These are phyloP conservation scores for Naganishia albida DNA, from an alignment of 1,284 basidiomycete genomes.

Conservation along the genomic window DNA sequence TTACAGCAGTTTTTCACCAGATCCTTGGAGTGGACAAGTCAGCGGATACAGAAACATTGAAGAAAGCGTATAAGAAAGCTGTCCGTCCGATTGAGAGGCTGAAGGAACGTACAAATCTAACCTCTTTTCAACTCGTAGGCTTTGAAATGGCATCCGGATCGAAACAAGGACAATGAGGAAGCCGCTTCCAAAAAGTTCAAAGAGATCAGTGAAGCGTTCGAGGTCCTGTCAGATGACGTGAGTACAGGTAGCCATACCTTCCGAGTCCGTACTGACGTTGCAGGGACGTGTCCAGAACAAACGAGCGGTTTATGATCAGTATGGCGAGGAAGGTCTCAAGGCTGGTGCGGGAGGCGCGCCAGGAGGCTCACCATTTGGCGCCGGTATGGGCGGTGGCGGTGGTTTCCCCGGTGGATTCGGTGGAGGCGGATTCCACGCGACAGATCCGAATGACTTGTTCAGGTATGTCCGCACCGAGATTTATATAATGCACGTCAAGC, in stretches of 20 bases:
- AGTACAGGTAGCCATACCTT: conserved; percentile 30
- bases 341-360: conserved; percentile 53
- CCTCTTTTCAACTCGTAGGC: conserved; percentile 59
- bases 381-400: conserved; percentile 58
- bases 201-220: conserved; percentile 89
- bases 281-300: conserved; percentile 64
- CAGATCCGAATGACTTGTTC: conserved; percentile 89
- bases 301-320: conserved; percentile 88
- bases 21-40: conserved; percentile 41
- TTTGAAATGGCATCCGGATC: conserved; percentile 88
- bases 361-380: conserved; percentile 55
- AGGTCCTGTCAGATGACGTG: conserved; percentile 80
- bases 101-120: too few relatives aligned
- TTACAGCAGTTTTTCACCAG: conserved; percentile 28
- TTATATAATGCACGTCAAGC: neutral
- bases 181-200: conserved; percentile 89
- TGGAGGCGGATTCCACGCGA: conserved; percentile 65
- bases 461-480: conserved; percentile 62
- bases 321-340: conserved; percentile 95
- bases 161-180: conserved; percentile 76
- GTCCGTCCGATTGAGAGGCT: conserved; percentile 2
- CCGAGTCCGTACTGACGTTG: conserved; percentile 8
- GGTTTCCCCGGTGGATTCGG: conserved; percentile 62
- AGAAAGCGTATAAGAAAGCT: conserved; percentile 34
- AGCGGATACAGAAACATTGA: conserved; percentile 28